Conservation (phyloP, 139 green algal genomes). For the Chlorella sp. region DNA sequence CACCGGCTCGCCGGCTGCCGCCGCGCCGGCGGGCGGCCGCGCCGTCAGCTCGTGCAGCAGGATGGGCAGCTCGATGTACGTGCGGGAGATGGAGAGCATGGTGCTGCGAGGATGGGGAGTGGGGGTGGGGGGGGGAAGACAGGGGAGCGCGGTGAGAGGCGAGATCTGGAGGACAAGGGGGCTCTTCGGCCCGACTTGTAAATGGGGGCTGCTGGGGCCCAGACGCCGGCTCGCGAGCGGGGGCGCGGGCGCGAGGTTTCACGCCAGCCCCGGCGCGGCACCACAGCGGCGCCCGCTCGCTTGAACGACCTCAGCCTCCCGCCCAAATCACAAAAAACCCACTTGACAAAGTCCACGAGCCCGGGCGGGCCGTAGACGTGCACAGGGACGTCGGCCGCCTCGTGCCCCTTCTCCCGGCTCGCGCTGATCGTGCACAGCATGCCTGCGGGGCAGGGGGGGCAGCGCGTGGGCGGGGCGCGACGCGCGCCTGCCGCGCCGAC, state of each 20-base stretch:
- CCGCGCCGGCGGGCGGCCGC: too few relatives aligned
- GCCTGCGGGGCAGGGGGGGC: too few relatives aligned
- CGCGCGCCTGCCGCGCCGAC: too few relatives aligned
- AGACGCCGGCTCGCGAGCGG: too few relatives aligned
- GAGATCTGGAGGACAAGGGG: neutral
- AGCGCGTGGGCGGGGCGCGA: too few relatives aligned
- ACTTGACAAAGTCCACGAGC: constrained; percentile 65
- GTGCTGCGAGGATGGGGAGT: constrained; percentile 12
- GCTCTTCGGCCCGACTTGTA: too few relatives aligned
- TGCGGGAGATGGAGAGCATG: constrained; percentile 71
- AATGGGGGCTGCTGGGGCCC: too few relatives aligned
- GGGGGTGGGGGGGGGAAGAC: neutral
- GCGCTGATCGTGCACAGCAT: constrained; percentile 75
- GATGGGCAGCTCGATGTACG: constrained; percentile 74
- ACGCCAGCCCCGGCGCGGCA: too few relatives aligned
- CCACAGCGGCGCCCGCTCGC: too few relatives aligned
- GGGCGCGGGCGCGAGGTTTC: too few relatives aligned
- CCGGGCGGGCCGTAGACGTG: constrained; percentile 84
- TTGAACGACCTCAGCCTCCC: neutral
- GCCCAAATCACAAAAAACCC: neutral
- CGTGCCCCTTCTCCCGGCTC: constrained; percentile 59
- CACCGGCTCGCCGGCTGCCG: neutral
- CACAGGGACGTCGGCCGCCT: constrained; percentile 73
- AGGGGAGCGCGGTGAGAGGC: neutral
- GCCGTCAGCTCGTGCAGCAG: constrained; percentile 75